A percentile compares a stretch with the other conserved stretches of the same genome.
phyloP scores from a whole-genome alignment of 495 filamentous ascomycete species.

The Penicillium samsonianum region DNA sequence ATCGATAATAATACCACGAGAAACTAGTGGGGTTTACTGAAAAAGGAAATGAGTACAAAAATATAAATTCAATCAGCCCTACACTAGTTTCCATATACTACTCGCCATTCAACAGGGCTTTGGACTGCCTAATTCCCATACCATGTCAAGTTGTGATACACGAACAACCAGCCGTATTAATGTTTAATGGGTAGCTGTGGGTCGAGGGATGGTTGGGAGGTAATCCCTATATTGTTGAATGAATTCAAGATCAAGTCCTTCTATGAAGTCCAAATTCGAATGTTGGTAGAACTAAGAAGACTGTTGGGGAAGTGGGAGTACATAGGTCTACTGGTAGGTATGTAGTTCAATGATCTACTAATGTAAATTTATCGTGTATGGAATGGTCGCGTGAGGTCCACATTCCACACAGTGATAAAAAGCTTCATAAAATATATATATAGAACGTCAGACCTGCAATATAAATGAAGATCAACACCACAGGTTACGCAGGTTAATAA shows the following conservation, averaged over 20 bases:
- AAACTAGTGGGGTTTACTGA: neutral
- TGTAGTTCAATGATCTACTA: neutral
- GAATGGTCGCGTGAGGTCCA: conserved; percentile 2
- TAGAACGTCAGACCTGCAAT: neutral
- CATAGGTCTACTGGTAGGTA: neutral
- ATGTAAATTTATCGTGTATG: neutral
- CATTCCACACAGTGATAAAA: neutral
- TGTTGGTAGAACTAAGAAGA: neutral
- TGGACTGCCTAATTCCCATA: neutral
- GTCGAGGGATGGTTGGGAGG: neutral
- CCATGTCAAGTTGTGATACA: neutral
- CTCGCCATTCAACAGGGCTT: neutral
- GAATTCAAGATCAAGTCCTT: neutral
- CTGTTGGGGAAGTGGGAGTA: neutral
- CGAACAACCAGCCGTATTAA: neutral
- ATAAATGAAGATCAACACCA: neutral
- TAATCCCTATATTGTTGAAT: neutral
- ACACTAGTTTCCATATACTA: neutral
- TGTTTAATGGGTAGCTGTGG: neutral
- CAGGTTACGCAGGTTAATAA: neutral
- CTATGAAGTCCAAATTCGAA: neutral
- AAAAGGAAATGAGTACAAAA: neutral
- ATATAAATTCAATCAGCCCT: neutral
- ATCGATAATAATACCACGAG: neutral
- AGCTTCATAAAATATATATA: neutral